Conservation (phyloP, 306 rosid species). For the Vigna mungo region DNA sequence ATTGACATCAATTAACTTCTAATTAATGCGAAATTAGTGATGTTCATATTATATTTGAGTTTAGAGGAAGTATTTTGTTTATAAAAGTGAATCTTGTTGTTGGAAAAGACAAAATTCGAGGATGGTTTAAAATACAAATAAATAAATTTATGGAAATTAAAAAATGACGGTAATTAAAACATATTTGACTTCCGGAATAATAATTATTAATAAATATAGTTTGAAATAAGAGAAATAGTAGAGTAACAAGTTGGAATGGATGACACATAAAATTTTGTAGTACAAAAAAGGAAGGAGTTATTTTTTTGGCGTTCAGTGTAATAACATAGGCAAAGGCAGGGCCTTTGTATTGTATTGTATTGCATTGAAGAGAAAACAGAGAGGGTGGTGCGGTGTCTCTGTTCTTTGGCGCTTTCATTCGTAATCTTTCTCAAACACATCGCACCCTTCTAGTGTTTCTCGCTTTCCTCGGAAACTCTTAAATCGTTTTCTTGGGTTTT, state of each 20-base stretch:
- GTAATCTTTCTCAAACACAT: not conserved
- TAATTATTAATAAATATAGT: not conserved
- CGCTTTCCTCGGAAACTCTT: conserved; percentile 34
- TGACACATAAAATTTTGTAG: not conserved
- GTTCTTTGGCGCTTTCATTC: conserved; percentile 56
- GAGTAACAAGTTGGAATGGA: not conserved
- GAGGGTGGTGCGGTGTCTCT: conserved; percentile 37
- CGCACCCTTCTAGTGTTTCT: conserved; percentile 7
- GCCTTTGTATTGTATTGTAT: too few species aligned
- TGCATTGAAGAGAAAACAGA: conserved; percentile 38
- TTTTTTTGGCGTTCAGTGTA: not conserved
- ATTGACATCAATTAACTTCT: too few species aligned
- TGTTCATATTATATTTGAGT: too few species aligned
- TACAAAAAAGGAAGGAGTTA: not conserved
- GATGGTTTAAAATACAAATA: not conserved
- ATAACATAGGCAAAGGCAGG: not conserved
- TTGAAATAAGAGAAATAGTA: not conserved
- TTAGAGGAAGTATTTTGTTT: too few species aligned
- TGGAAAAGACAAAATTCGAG: too few species aligned
- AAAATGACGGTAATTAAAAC: not conserved
- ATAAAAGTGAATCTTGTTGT: not conserved
- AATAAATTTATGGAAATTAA: too few species aligned
- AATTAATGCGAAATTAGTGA: too few species aligned
- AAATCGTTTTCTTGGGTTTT: conserved; percentile 13
- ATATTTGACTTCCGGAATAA: not conserved